Percentiles rank a stretch among this genome's conserved stretches.
Conservation (phyloP, 2,329 filamentous ascomycete species). For the Didymosphaeria variabile region DNA sequence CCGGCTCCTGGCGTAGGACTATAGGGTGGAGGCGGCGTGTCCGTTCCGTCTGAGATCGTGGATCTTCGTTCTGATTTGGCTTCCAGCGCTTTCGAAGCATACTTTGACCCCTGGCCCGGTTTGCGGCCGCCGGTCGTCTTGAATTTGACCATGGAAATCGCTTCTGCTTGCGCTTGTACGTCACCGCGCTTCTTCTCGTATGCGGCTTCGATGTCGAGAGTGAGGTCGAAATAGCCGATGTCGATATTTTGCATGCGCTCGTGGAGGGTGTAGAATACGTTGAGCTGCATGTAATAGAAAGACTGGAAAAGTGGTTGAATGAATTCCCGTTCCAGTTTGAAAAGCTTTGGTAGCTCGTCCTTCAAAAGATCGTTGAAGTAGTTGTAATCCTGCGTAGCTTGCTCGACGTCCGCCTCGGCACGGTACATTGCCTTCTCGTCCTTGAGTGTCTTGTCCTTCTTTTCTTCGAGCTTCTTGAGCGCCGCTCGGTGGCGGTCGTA, state of each 20-base stretch:
- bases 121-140: constrained; percentile 79
- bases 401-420: constrained; percentile 88
- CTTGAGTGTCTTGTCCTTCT: constrained; percentile 95
- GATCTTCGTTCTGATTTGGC: constrained; percentile 42
- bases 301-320: constrained; percentile 97
- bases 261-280: constrained; percentile 98
- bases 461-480: constrained; percentile 95
- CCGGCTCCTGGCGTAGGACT: constrained; percentile 41
- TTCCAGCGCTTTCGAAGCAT: constrained; percentile 51
- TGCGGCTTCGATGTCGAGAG: constrained; percentile 87
- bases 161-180: constrained; percentile 84
- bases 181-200: constrained; percentile 90
- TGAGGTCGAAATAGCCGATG: constrained; percentile 96
- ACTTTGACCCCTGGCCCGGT: constrained; percentile 46
- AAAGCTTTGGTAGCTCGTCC: constrained; percentile 92
- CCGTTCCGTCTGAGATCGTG: constrained; percentile 43
- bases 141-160: constrained; percentile 85
- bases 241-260: constrained; percentile 98
- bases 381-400: constrained; percentile 93
- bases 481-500: constrained; percentile 86
- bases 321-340: constrained; percentile 88
- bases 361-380: constrained; percentile 98
- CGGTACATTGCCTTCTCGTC: constrained; percentile 98
- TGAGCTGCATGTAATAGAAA: constrained; percentile 99
- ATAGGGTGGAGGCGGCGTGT: constrained; percentile 53